A percentile compares a stretch with the other conserved stretches of the same genome.
Conservation (phyloP, 2,329 filamentous ascomycete species). For the Metarhizium robertsii region DNA sequence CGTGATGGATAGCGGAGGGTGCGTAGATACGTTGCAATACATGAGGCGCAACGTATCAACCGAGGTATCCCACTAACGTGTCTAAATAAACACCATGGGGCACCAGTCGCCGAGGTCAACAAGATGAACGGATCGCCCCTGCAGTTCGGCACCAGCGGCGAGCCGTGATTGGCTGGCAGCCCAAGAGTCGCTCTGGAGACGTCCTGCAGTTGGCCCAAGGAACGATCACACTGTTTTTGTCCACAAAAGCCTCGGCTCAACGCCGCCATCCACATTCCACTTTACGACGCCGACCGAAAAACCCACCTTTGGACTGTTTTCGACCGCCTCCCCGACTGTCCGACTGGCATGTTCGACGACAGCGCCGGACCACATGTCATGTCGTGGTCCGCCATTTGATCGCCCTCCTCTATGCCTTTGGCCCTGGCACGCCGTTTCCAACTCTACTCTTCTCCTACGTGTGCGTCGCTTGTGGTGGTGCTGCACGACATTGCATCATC, state of each 20-base stretch:
- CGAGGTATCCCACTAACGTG: neutral
- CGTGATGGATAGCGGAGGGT: constrained; percentile 8
- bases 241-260: constrained; percentile 3
- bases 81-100: neutral
- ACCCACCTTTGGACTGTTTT: neutral
- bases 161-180: neutral
- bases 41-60: no score
- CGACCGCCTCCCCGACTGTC: constrained; percentile 1
- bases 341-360: constrained; percentile 6
- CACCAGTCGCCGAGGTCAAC: neutral
- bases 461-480: neutral
- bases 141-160: neutral
- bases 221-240: neutral
- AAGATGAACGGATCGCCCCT: neutral
- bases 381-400: constrained; percentile 5
- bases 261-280: neutral
- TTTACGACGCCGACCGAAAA: constrained; percentile 8
- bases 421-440: constrained; percentile 1
- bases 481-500: neutral
- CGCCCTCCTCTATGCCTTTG: constrained; percentile 2
- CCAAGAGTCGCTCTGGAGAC: neutral
- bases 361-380: constrained; percentile 12
- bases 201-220: neutral
- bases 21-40: neutral
- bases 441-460: constrained; percentile 1